A percentile compares a stretch with the other conserved stretches of the same genome.
Conservation (phyloP, 225 moss, liverwort and hornwort genomes). For the Bryum argenteum region DNA sequence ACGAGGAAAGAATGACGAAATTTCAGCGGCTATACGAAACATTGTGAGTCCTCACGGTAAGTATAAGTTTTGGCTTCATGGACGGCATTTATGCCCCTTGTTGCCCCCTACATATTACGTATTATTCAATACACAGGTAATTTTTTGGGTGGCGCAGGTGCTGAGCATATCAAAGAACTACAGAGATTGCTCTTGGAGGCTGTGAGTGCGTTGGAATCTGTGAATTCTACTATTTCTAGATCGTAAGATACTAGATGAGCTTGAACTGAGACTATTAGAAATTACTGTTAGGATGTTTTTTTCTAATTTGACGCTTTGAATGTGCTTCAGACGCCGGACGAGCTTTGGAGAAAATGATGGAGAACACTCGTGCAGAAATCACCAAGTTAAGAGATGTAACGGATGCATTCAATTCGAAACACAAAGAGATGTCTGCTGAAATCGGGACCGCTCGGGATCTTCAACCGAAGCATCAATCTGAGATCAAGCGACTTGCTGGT, state of each 20-base stretch:
- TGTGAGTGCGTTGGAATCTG: conserved; percentile 2
- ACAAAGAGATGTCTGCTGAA: conserved; percentile 80
- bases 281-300: neutral
- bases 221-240: conserved; percentile 18
- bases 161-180: conserved; percentile 20
- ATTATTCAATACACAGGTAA: neutral
- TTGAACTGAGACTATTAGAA: neutral
- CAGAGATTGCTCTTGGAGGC: conserved; percentile 23
- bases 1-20: conserved; percentile 73
- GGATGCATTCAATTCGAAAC: conserved; percentile 81
- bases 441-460: conserved; percentile 64
- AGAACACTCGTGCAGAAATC: conserved; percentile 71
- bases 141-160: conserved; percentile 21
- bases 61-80: conserved; percentile 31
- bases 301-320: conserved; percentile 22
- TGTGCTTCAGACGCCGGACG: conserved; percentile 71
- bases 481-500: conserved; percentile 84
- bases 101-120: neutral
- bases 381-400: conserved; percentile 55
- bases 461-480: conserved; percentile 79
- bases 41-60: conserved; percentile 64
- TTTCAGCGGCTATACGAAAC: conserved; percentile 61
- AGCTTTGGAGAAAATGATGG: conserved; percentile 66
- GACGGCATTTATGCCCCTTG: conserved; percentile 2
- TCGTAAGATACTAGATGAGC: neutral